Evolutionary conservation across 2,329 filamentous ascomycete species (phyloP).

Genomic region (Chalaropsis ovoidea): DNA sequence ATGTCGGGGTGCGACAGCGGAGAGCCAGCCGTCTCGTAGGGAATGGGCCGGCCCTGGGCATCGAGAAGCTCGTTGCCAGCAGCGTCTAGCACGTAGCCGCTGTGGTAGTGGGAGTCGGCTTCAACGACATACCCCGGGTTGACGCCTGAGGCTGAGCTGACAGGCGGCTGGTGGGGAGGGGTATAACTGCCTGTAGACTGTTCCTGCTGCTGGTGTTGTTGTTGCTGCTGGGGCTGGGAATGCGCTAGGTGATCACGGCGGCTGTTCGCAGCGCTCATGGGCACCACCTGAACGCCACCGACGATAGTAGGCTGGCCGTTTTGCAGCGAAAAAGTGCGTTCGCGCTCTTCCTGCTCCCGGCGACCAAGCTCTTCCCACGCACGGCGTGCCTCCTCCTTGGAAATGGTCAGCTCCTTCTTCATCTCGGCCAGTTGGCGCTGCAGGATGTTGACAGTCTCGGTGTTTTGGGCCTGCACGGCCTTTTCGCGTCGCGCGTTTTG

Average conservation of each 20-base stretch:
- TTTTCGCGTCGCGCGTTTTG: constrained; percentile 61
- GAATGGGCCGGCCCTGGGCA: constrained; percentile 29
- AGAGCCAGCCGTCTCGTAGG: constrained; percentile 19
- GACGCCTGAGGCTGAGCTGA: constrained; percentile 25
- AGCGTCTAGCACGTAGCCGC: constrained; percentile 30
- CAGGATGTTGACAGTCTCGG: constrained; percentile 32
- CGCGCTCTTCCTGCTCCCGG: constrained; percentile 84
- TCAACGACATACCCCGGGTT: constrained; percentile 30
- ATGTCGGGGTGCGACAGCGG: constrained; percentile 22
- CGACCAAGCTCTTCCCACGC: constrained; percentile 96
- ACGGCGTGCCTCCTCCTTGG: constrained; percentile 86
- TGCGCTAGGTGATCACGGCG: constrained; percentile 42
- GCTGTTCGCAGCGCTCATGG: constrained; percentile 57
- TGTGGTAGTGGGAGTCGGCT: constrained; percentile 16
- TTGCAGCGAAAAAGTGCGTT: constrained; percentile 73
- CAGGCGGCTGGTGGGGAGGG: constrained; percentile 24
- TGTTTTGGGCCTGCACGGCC: constrained; percentile 24
- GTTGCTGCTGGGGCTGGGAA: constrained; percentile 26
- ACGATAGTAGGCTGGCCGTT: constrained; percentile 81
- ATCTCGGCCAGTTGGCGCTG: constrained; percentile 79
- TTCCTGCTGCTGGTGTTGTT: constrained; percentile 8
- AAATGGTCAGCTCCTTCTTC: constrained; percentile 85
- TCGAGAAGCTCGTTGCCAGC: constrained; percentile 26
- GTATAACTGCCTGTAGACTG: constrained; percentile 18
- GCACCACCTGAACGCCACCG: constrained; percentile 88